These are phyloP conservation scores for Geoglossum cookeanum DNA, from an alignment of 2,329 filamentous ascomycete species.

Conservation along the genomic window DNA sequence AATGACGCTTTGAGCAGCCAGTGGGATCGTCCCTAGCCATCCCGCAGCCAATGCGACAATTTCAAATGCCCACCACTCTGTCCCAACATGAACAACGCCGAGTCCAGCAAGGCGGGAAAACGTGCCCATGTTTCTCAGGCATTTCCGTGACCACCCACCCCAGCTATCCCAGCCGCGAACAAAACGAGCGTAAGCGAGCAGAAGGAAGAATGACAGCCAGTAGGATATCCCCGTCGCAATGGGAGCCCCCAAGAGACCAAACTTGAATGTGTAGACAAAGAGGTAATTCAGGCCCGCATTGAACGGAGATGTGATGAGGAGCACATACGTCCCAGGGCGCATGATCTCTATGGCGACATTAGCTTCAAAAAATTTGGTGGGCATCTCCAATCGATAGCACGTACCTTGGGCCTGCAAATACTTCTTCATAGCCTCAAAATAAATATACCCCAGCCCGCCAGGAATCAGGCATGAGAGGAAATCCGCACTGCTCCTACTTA, in stretches of 20 bases:
- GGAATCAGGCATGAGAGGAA: constrained; percentile 61
- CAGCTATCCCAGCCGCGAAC: constrained; percentile 57
- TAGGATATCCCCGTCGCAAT: constrained; percentile 71
- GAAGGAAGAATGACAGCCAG: constrained; percentile 62
- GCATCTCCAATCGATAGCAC: background rate
- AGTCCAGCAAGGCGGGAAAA: constrained; percentile 59
- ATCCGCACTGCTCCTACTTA: constrained; percentile 51
- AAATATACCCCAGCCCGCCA: constrained; percentile 70
- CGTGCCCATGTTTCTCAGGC: constrained; percentile 44
- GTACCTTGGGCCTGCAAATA: constrained; percentile 37
- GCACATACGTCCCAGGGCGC: constrained; percentile 42
- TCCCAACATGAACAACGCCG: constrained; percentile 67
- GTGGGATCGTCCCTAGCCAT: constrained; percentile 54
- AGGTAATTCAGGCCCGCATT: constrained; percentile 41
- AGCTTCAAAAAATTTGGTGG: constrained; percentile 3
- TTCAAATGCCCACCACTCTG: constrained; percentile 91
- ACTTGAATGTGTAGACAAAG: constrained; percentile 50
- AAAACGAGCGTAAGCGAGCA: constrained; percentile 55
- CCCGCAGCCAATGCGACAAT: constrained; percentile 73
- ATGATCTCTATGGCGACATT: constrained; percentile 31
- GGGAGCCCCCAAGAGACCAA: constrained; percentile 62
- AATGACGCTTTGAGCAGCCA: constrained; percentile 72
- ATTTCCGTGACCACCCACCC: constrained; percentile 50
- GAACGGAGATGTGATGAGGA: constrained; percentile 40
- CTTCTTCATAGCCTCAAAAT: constrained; percentile 60